Evolutionary conservation across 73 alveolate genomes (phyloP).

Genomic region (Tetrahymena malaccensis): DNA sequence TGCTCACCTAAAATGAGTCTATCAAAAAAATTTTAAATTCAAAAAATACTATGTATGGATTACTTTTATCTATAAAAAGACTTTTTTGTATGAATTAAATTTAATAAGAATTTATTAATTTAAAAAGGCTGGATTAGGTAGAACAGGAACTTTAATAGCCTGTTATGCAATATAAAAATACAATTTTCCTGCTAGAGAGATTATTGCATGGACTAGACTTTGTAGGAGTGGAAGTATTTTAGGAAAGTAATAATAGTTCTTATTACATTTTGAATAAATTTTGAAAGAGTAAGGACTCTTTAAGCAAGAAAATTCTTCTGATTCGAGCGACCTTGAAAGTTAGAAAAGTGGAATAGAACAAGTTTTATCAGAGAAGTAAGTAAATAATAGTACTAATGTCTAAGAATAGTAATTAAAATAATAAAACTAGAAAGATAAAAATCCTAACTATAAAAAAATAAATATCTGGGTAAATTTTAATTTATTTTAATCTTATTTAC

Average conservation of each 20-base stretch:
- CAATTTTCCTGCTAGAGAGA: not conserved
- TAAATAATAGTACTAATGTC: not conserved
- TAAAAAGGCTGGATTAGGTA: conserved; percentile 92
- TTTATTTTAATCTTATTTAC: not conserved
- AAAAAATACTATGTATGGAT: too few relatives aligned
- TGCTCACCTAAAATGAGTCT: too few relatives aligned
- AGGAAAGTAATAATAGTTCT: not conserved
- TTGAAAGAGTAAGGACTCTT: not conserved
- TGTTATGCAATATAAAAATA: conserved; percentile 76
- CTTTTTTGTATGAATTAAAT: too few relatives aligned
- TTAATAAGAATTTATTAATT: not conserved
- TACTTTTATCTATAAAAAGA: too few relatives aligned
- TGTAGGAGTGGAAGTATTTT: not conserved
- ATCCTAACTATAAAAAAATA: not conserved
- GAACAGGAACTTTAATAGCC: conserved; percentile 94
- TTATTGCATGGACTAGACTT: not conserved
- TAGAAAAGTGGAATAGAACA: not conserved
- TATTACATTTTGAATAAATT: not conserved
- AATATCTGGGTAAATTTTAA: not conserved
- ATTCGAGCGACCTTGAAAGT: not conserved
- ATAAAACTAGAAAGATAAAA: not conserved
- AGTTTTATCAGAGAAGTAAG: not conserved
- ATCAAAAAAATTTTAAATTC: too few relatives aligned
- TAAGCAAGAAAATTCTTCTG: not conserved
- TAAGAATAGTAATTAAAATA: not conserved